Evolutionary conservation across 805 yeast genomes (phyloP), one percentile per base, ranked within the genome.

Genomic region (Candida orba): DNA sequence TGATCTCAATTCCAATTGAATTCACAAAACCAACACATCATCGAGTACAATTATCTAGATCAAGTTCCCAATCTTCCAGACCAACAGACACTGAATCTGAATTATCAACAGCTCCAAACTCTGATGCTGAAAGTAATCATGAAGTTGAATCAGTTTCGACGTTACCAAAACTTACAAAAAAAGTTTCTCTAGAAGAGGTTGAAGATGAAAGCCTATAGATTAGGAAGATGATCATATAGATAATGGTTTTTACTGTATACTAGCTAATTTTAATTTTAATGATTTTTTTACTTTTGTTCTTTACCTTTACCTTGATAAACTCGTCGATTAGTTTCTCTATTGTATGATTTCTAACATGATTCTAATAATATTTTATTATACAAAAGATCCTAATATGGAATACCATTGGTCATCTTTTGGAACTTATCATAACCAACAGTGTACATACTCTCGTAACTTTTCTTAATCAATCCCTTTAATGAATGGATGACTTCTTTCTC

Each of bases 401-500:
- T 93, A 46, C 99, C 99, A 57, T 93, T 93, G 32, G 99, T 93
- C 52, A 93, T 63, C 57, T 95, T 73, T 66, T 93, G 99, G 79
- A 93, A 93, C 67, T 90, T 97, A 60, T 93, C 99, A 64, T 93
- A 93, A 18, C 96, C 98, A 59, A 82, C 85, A 31, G 99, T 93
- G 58, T 83, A 88, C 56, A 79, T 67, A 65, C 95, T 84, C 63
- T 91, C 98, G 63, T 79, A 84, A 46, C 95, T 81, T 67, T 82
- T 84, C 51, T 71, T 73, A 49, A 93, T 81, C 65, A 93, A 73
- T 2, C 79, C 74, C 50, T 85, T 75, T 79, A 93, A 84, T 52
- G 72, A 77, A 31, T 69, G 57, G 9, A 95, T 88, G 8, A 97
- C 97, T 39, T 91, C 96, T 44, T 78, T 81, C 42, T 91, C 97